Evolutionary conservation across 306 rosid genomes (phyloP).

Genomic region (Medicago ruthenica): DNA sequence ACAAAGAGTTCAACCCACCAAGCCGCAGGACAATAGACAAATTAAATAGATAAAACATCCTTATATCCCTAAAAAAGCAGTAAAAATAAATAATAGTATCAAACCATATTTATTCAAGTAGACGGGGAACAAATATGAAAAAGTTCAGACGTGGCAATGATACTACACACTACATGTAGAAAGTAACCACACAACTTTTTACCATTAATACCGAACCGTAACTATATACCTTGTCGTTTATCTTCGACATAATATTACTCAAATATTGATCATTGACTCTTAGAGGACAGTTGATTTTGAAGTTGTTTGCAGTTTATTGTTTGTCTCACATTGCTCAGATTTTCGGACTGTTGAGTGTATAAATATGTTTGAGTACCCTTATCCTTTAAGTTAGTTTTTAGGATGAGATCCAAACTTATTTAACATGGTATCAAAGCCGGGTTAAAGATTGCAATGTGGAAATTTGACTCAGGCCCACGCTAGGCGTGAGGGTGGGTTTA

Average conservation of each 20-base stretch:
- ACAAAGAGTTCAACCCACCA: slow-evolving; percentile 86
- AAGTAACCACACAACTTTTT: not conserved
- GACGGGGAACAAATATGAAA: not conserved
- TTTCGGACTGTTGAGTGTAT: too few relatives aligned
- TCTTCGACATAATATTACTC: slow-evolving; percentile 77
- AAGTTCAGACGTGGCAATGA: not conserved
- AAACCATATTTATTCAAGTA: not conserved
- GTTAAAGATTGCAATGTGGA: too few relatives aligned
- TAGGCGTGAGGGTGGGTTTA: too few relatives aligned
- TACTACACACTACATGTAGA: not conserved
- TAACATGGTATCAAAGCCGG: too few relatives aligned
- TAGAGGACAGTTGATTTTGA: too few relatives aligned
- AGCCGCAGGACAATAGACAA: slow-evolving; percentile 57
- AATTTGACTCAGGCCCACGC: too few relatives aligned
- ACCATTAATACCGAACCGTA: not conserved
- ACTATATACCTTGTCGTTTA: slow-evolving; percentile 84
- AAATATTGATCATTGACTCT: slow-evolving; percentile 83
- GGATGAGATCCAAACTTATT: too few relatives aligned
- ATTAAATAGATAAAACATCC: not conserved
- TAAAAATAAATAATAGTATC: not conserved
- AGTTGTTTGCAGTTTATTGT: too few relatives aligned
- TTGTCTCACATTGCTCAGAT: too few relatives aligned
- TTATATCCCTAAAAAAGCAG: not conserved
- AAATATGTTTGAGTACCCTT: too few relatives aligned
- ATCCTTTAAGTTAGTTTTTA: too few relatives aligned